Percentiles rank a stretch among this genome's conserved stretches.
These are phyloP conservation scores for Talaromyces adpressus DNA, from an alignment of 495 filamentous ascomycete species.

Conservation along the genomic window DNA sequence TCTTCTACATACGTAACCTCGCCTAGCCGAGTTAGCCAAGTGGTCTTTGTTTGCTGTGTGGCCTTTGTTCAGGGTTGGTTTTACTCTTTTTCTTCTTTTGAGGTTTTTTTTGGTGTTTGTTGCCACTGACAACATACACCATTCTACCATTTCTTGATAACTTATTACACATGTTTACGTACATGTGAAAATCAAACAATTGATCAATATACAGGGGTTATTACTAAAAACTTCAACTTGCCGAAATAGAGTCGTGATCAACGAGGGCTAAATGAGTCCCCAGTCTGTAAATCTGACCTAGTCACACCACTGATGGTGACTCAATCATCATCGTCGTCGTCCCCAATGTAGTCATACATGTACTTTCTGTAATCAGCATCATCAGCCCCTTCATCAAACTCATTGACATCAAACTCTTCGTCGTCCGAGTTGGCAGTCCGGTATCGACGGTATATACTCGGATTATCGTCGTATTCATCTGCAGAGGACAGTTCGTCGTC, in stretches of 20 bases:
- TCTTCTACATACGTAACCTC: not conserved
- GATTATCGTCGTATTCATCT: constrained; percentile 46
- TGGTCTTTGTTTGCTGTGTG: not conserved
- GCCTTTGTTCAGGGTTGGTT: not conserved
- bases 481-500: constrained; percentile 56
- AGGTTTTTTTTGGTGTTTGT: not conserved
- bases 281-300: too few relatives aligned
- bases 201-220: not conserved
- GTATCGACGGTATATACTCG: constrained; percentile 42
- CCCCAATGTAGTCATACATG: constrained; percentile 12
- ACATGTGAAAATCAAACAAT: constrained; percentile 1
- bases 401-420: constrained; percentile 47
- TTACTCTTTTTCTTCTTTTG: not conserved
- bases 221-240: not conserved
- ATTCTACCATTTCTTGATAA: not conserved
- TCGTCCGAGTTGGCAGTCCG: constrained; percentile 42
- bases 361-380: constrained; percentile 2
- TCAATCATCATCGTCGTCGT: constrained; percentile 17
- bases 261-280: not conserved
- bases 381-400: constrained; percentile 39
- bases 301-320: not conserved
- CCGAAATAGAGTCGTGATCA: not conserved
- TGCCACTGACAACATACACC: not conserved
- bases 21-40: not conserved
- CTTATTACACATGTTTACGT: not conserved